Conservation (phyloP, 768 basidiomycete species). For the Leccinum obscurum region DNA sequence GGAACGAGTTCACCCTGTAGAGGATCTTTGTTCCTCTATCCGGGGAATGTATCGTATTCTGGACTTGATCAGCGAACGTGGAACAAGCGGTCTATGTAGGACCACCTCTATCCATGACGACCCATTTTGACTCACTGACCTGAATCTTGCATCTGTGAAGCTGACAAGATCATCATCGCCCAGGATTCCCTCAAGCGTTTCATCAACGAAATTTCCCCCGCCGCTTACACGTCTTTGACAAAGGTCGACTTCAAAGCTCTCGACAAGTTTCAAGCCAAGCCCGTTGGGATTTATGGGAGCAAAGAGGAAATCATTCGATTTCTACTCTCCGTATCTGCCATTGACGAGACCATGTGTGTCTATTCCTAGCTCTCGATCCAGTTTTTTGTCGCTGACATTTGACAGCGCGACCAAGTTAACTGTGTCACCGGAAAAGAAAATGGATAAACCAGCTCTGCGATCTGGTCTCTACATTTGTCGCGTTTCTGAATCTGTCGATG, state of each 20-base stretch:
- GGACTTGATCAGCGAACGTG: constrained; percentile 52
- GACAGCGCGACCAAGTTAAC: constrained; percentile 16
- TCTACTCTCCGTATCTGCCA: constrained; percentile 36
- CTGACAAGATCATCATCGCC: constrained; percentile 63
- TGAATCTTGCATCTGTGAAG: constrained; percentile 31
- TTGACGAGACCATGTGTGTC: constrained; percentile 44
- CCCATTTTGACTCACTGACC: not conserved
- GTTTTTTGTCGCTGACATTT: not conserved
- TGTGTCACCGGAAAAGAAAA: constrained; percentile 2
- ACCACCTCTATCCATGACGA: not conserved
- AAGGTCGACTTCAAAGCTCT: constrained; percentile 57
- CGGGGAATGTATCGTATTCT: constrained; percentile 52
- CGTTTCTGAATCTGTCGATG: constrained; percentile 3
- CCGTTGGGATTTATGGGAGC: constrained; percentile 59
- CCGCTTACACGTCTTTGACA: constrained; percentile 54
- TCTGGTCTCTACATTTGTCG: constrained; percentile 52
- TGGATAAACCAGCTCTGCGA: constrained; percentile 33
- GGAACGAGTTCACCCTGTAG: constrained; percentile 13
- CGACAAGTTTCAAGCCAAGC: constrained; percentile 45
- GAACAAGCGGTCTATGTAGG: constrained; percentile 53
- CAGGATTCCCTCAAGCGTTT: constrained; percentile 51
- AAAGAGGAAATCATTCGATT: constrained; percentile 50
- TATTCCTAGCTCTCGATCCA: not conserved
- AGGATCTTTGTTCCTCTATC: constrained; percentile 34
- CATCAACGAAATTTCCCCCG: constrained; percentile 48